A percentile compares a stretch with the other conserved stretches of the same genome.
phyloP scores from a whole-genome alignment of 257 asterid genomes.

The Linaria vulgaris region DNA sequence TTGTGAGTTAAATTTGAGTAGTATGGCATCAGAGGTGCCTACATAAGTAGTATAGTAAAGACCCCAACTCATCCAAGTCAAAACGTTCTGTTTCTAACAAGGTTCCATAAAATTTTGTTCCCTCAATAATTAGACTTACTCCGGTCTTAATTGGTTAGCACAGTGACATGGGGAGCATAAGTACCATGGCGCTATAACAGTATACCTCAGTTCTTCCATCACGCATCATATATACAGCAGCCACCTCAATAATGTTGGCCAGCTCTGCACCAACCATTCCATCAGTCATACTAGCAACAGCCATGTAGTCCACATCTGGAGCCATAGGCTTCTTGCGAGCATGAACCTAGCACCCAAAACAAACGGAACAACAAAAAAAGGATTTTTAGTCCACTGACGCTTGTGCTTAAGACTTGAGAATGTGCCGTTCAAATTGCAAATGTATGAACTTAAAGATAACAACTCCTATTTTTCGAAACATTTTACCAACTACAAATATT shows the following conservation, averaged over 20 bases:
- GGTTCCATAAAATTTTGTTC: too few species aligned
- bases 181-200: slow-evolving; percentile 24
- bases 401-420: slow-evolving; percentile 6
- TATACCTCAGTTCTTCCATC: slow-evolving; percentile 87
- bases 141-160: neutral
- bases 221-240: slow-evolving; percentile 94
- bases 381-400: slow-evolving; percentile 10
- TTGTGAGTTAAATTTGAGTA: neutral
- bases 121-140: neutral
- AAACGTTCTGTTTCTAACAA: too few species aligned
- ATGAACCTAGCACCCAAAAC: slow-evolving; percentile 90
- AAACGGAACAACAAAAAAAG: slow-evolving; percentile 24
- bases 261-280: slow-evolving; percentile 99
- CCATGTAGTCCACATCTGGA: slow-evolving; percentile 80
- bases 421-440: neutral
- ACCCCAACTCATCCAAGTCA: too few species aligned
- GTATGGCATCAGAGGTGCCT: neutral
- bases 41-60: too few species aligned
- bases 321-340: slow-evolving; percentile 95
- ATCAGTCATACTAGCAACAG: slow-evolving; percentile 82
- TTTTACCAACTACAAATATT: neutral
- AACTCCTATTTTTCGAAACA: neutral
- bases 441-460: neutral
- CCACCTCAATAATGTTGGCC: slow-evolving; percentile 92
- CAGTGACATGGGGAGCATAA: neutral